phyloP scores from a whole-genome alignment of 176 grass and related monocot genomes.

The Olyra latifolia region DNA sequence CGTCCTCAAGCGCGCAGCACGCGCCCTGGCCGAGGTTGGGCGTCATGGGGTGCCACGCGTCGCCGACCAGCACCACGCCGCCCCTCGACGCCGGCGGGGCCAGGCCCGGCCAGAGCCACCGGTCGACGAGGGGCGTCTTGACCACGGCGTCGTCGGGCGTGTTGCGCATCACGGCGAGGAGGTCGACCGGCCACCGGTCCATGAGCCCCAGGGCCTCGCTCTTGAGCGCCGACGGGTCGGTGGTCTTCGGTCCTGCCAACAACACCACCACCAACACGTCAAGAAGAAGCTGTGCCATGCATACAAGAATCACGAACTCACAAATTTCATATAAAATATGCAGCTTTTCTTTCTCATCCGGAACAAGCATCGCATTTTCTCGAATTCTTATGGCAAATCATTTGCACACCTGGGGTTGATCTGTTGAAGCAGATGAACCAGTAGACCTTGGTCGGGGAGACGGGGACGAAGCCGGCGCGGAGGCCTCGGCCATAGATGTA shows the following conservation, averaged over 20 bases:
- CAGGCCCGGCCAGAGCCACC: slow-evolving; percentile 84
- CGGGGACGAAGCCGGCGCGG: slow-evolving; percentile 86
- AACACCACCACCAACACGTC: neutral
- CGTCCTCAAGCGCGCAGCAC: slow-evolving; percentile 89
- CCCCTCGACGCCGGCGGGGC: slow-evolving; percentile 47
- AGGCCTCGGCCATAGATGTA: slow-evolving; percentile 85
- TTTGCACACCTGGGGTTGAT: slow-evolving; percentile 48
- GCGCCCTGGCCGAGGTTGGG: slow-evolving; percentile 94
- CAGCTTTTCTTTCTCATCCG: neutral
- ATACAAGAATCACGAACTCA: neutral
- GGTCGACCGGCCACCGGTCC: slow-evolving; percentile 61
- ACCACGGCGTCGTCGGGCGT: slow-evolving; percentile 63
- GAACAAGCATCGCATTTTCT: neutral
- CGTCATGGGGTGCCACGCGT: slow-evolving; percentile 99
- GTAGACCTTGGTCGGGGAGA: slow-evolving; percentile 82
- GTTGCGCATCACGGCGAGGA: slow-evolving; percentile 59
- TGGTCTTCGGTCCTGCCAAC: slow-evolving; percentile 54
- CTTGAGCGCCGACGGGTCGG: slow-evolving; percentile 57
- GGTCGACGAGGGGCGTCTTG: slow-evolving; percentile 81
- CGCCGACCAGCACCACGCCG: slow-evolving; percentile 70
- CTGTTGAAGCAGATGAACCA: slow-evolving; percentile 98
- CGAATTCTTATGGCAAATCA: neutral
- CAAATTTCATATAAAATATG: neutral
- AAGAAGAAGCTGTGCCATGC: neutral
- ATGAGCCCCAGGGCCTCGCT: slow-evolving; percentile 71